A percentile compares a stretch with the other conserved stretches of the same genome.
phyloP scores from a whole-genome alignment of 2,329 filamentous ascomycete species.

The Aurifilum marmelostoma region DNA sequence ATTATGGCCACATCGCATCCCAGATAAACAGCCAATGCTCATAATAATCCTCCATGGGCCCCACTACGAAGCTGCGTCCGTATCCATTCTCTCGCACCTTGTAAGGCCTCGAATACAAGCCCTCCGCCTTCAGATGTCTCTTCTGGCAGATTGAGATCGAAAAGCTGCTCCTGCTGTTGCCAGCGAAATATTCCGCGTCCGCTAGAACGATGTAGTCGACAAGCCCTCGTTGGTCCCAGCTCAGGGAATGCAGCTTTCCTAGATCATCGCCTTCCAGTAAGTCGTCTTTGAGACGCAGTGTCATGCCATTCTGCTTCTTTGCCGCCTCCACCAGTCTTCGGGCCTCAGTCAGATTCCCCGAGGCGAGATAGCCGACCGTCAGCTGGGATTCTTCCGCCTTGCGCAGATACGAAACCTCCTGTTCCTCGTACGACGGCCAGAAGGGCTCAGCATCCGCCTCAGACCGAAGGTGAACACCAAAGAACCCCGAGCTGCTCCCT shows the following conservation, averaged over 20 bases:
- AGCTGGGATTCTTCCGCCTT: constrained; percentile 37
- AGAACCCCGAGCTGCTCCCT: constrained; percentile 34
- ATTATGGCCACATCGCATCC: constrained; percentile 48
- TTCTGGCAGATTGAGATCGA: constrained; percentile 51
- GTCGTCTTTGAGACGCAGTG: constrained; percentile 43
- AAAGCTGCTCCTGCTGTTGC: constrained; percentile 52
- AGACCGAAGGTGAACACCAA: constrained; percentile 50
- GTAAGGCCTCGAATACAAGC: constrained; percentile 48
- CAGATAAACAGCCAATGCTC: constrained; percentile 54
- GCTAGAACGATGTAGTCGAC: constrained; percentile 48
- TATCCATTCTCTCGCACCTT: constrained; percentile 47
- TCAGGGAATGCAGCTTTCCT: constrained; percentile 41
- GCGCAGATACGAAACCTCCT: constrained; percentile 46
- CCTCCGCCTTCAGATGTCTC: constrained; percentile 46
- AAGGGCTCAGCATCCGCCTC: constrained; percentile 49
- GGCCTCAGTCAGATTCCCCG: constrained; percentile 48
- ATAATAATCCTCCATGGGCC: constrained; percentile 50
- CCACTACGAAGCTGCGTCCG: constrained; percentile 47
- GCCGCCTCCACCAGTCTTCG: constrained; percentile 42
- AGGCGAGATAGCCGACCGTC: constrained; percentile 49
- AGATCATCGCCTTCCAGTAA: constrained; percentile 36
- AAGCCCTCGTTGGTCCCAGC: constrained; percentile 51
- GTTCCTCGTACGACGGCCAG: constrained; percentile 50
- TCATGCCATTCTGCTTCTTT: constrained; percentile 38
- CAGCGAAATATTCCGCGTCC: constrained; percentile 45